Evolutionary conservation across 208 protist genomes (phyloP).

Genomic region (Naegleria fowleri): DNA sequence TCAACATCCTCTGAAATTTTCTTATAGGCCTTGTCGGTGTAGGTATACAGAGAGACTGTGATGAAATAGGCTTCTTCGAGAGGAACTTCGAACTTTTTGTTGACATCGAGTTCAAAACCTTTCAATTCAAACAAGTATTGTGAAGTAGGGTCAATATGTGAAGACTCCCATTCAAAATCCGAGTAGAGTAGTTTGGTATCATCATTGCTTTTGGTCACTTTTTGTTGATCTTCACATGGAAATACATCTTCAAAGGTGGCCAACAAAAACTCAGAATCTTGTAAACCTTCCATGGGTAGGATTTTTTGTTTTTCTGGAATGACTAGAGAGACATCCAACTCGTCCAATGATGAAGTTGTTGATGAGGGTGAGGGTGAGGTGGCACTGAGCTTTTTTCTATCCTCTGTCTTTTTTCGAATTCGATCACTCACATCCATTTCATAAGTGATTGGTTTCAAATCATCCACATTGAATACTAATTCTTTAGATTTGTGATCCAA

Average conservation of each 20-base stretch:
- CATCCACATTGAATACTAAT: background rate
- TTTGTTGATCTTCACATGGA: conserved; percentile 7
- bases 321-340: background rate
- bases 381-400: background rate
- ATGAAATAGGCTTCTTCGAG: background rate
- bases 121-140: background rate
- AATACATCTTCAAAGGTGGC: background rate
- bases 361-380: background rate
- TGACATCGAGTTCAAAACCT: background rate
- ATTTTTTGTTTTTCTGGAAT: background rate
- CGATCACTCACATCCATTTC: background rate
- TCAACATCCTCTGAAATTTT: conserved; percentile 1
- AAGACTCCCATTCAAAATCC: background rate
- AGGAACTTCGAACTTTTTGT: background rate
- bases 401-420: background rate
- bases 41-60: background rate
- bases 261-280: background rate
- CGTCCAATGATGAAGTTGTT: too few relatives aligned
- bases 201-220: background rate
- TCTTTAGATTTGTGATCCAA: background rate
- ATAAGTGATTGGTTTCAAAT: background rate
- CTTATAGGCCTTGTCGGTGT: background rate
- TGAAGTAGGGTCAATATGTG: background rate
- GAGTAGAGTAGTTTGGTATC: background rate
- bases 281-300: background rate